These are phyloP conservation scores for Tolypocladium ophioglossoides DNA, from an alignment of 2,329 filamentous ascomycete species.

Conservation along the genomic window DNA sequence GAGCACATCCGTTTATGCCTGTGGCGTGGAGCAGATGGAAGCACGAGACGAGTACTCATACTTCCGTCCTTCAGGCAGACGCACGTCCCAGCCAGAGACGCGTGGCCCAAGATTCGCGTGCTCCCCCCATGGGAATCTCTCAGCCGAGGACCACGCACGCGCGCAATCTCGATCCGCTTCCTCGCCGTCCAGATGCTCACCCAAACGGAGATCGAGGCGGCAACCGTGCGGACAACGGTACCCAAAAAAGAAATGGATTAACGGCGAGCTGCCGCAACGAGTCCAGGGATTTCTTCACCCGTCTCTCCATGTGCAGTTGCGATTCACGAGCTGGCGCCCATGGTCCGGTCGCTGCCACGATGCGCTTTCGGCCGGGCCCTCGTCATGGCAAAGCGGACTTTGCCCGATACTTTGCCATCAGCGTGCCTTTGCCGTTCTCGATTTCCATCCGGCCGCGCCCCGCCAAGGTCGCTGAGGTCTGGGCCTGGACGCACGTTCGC, in stretches of 20 bases:
- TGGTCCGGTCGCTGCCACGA: neutral
- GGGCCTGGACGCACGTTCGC: neutral
- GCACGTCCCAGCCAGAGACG: neutral
- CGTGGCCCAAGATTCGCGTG: neutral
- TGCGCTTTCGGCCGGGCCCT: neutral
- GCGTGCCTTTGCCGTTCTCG: neutral
- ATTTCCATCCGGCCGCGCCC: neutral
- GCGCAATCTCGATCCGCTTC: conserved; percentile 7
- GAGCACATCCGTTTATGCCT: neutral
- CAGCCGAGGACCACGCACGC: neutral
- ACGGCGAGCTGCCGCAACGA: neutral
- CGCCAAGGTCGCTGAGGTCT: neutral
- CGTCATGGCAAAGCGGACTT: neutral
- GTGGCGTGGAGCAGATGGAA: neutral
- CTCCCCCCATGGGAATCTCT: neutral
- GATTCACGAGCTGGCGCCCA: neutral
- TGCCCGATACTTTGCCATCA: neutral
- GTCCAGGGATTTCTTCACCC: neutral
- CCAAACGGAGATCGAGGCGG: conserved; percentile 5
- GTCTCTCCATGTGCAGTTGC: neutral
- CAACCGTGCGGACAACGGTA: neutral
- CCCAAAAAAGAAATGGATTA: neutral
- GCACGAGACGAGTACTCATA: neutral
- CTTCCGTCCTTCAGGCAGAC: no score
- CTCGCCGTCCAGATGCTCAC: conserved; percentile 3